These are phyloP conservation scores for Thermothelomyces thermophilus DNA, from an alignment of 2,329 filamentous ascomycete species.

Conservation along the genomic window DNA sequence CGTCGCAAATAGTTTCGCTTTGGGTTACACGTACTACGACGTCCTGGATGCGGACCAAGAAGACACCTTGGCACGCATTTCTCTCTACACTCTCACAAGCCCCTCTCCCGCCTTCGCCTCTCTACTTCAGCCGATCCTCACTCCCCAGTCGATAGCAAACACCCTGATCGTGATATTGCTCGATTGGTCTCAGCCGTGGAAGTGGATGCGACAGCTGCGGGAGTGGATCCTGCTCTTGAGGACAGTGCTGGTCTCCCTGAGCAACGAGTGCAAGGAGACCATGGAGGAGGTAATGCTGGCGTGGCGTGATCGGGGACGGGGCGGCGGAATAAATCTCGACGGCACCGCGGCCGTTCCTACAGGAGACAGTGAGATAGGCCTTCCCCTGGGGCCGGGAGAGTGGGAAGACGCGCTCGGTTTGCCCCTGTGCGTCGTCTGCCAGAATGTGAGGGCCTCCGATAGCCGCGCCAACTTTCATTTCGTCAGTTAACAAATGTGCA, in stretches of 20 bases:
- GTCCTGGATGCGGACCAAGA: slow-evolving; percentile 91
- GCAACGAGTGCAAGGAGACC: slow-evolving; percentile 68
- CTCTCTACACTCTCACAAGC: slow-evolving; percentile 80
- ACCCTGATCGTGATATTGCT: slow-evolving; percentile 86
- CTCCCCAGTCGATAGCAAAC: slow-evolving; percentile 74
- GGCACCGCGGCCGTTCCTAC: slow-evolving; percentile 52
- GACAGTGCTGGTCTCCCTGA: slow-evolving; percentile 66
- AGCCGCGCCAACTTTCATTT: too few species aligned
- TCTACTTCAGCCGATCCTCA: slow-evolving; percentile 77
- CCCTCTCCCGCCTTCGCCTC: slow-evolving; percentile 77
- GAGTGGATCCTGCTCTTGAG: slow-evolving; percentile 84
- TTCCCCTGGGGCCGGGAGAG: slow-evolving; percentile 80
- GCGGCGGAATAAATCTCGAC: slow-evolving; percentile 56
- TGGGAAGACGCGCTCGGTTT: slow-evolving; percentile 88
- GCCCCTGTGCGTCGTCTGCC: slow-evolving; percentile 88
- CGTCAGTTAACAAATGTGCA: slow-evolving; percentile 32
- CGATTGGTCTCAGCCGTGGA: slow-evolving; percentile 91
- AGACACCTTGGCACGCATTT: slow-evolving; percentile 85
- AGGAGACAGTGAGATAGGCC: slow-evolving; percentile 58
- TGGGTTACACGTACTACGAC: slow-evolving; percentile 94
- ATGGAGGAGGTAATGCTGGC: slow-evolving; percentile 80
- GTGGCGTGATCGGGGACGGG: slow-evolving; percentile 71
- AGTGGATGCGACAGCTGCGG: slow-evolving; percentile 81
- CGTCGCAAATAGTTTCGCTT: slow-evolving; percentile 83
- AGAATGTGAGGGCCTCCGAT: slow-evolving; percentile 59